Conservation (phyloP, 345 rosid genomes). For the Lumnitzera littorea region DNA sequence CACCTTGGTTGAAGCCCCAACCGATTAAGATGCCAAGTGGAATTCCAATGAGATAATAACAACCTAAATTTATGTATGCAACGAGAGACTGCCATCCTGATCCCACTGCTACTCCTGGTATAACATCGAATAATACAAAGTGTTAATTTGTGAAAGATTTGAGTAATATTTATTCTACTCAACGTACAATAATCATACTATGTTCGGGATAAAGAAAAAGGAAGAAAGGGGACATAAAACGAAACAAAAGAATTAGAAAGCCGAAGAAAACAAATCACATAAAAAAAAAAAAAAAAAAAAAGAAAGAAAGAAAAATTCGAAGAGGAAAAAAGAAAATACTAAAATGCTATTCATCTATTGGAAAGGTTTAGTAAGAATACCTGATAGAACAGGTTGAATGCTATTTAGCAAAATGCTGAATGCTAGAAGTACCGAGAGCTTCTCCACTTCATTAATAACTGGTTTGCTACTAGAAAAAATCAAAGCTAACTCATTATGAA, state of each 20-base stretch:
- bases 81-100: conserved; percentile 94
- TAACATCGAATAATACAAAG: not conserved
- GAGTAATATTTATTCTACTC: no score
- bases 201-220: no score
- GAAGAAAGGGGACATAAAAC: no score
- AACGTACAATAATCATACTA: no score
- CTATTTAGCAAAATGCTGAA: conserved; percentile 80
- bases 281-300: no score
- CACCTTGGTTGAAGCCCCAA: conserved; percentile 69
- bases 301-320: no score
- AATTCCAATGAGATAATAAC: conserved; percentile 66
- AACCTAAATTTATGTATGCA: conserved; percentile 84
- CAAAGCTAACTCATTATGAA: conserved; percentile 35
- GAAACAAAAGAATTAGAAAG: no score
- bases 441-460: conserved; percentile 46
- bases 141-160: no score
- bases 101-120: conserved; percentile 85
- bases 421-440: conserved; percentile 57
- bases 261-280: no score
- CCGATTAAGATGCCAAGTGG: conserved; percentile 88
- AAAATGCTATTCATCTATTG: no score
- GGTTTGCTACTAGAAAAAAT: conserved; percentile 55
- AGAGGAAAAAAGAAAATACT: no score
- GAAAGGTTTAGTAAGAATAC: conserved; percentile 13
- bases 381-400: conserved; percentile 80